phyloP scores from a whole-genome alignment of 768 basidiomycete species.

The Lentinula boryana region DNA sequence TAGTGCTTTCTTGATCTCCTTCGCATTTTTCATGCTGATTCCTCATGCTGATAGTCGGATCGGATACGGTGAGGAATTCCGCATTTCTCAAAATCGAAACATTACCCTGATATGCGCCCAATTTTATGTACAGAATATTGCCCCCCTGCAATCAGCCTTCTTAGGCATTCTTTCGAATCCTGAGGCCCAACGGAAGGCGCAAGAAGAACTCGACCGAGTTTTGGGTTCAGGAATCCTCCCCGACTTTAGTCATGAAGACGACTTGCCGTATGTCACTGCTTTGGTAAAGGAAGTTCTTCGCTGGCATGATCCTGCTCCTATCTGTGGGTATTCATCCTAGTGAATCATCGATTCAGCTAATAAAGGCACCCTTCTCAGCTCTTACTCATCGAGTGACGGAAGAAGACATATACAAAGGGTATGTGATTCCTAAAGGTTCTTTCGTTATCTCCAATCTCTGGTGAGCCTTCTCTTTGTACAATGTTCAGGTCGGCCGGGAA shows the following conservation, averaged over 20 bases:
- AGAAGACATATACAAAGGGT: constrained; percentile 19
- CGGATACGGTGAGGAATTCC: constrained; percentile 1
- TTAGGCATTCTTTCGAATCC: constrained; percentile 9
- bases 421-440: constrained; percentile 21
- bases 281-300: constrained; percentile 11
- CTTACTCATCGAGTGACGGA: neutral
- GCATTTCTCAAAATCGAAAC: neutral
- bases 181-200: constrained; percentile 5
- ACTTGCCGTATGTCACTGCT: constrained; percentile 14
- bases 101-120: neutral
- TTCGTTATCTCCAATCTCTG: constrained; percentile 22
- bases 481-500: neutral
- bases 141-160: constrained; percentile 7
- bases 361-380: neutral
- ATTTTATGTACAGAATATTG: constrained; percentile 2
- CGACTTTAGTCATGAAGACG: constrained; percentile 5
- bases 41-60: neutral
- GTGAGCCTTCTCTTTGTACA: neutral
- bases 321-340: neutral
- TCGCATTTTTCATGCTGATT: neutral
- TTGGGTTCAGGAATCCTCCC: constrained; percentile 9
- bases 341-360: neutral
- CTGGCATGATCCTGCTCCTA: constrained; percentile 6
- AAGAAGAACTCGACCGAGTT: constrained; percentile 9
- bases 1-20: neutral